Evolutionary conservation across 2,329 filamentous ascomycete species (phyloP), one percentile per base, ranked within the genome.

Genomic region (Botrytis pseudocinerea): DNA sequence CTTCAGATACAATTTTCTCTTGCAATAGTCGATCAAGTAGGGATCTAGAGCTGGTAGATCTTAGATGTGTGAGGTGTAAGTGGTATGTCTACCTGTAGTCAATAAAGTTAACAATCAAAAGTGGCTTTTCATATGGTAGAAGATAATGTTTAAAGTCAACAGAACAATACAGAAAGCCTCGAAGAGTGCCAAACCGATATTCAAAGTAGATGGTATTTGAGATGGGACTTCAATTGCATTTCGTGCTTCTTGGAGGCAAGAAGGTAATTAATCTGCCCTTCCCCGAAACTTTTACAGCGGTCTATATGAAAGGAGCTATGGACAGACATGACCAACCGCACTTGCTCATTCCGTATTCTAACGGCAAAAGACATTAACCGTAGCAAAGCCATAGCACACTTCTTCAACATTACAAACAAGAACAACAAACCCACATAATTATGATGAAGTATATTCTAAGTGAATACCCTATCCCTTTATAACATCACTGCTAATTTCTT

Each of bases 1-100:
- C 32, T 25, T 16, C 38, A 4, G 0, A 38, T 38, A 1, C 4
- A 7, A 38, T 7, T 12, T 5, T 38, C 2, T 25, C 10, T 32
- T 25, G 1, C 10, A 2, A 10, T n/a, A 20, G 35, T 25, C 1
- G 6, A 25, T 61, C 2, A 3, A 61, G 8, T n/a, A 10, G 35
- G n/a, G 1, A 22, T 40, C 1, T 25, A 61, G 22, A 40, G 20
- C 20, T 25, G 5, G 35, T 61, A 61, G 12, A 8, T n/a, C 1
- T 1, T 61, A 25, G 32, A 61, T n/a, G 2, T 12, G 4, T 60
- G 4, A 6, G 6, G 4, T 22, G 0, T 5, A 16, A 12, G 22
- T 38, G 22, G 4, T 9, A 22, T n/a, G 10, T 40, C 22, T n/a
- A 18, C 1, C 12, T 4, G 7, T 40, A 40, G 14, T n/a, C 35